phyloP scores from a whole-genome alignment of 768 basidiomycete genomes.

The Gautieria morchelliformis region DNA sequence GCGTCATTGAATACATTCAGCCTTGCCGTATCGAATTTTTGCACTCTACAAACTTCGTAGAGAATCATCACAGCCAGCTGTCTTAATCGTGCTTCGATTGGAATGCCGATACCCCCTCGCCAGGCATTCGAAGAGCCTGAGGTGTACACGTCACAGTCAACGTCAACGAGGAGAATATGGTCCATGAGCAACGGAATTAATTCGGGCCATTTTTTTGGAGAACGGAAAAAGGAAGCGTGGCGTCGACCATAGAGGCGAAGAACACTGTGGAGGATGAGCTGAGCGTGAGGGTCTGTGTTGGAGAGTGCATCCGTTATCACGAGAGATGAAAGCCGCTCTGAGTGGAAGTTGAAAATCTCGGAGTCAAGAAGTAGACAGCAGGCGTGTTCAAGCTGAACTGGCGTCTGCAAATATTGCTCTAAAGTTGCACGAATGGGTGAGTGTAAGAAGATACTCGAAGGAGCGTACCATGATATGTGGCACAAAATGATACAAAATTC shows the following conservation, averaged over 20 bases:
- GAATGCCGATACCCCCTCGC: conserved; percentile 30
- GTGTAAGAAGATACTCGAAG: background rate
- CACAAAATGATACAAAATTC: conserved; percentile 69
- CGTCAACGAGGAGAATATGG: conserved; percentile 60
- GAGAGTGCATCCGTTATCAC: conserved; percentile 21
- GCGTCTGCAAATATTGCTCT: conserved; percentile 83
- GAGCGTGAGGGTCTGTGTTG: conserved; percentile 80
- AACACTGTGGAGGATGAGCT: conserved; percentile 69
- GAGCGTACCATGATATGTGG: conserved; percentile 75
- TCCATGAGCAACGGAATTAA: conserved; percentile 80
- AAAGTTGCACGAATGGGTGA: conserved; percentile 10
- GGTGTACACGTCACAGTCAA: conserved; percentile 67
- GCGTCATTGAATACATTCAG: conserved; percentile 69
- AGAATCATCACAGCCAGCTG: conserved; percentile 62
- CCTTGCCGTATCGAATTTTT: conserved; percentile 68
- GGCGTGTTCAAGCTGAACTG: conserved; percentile 77
- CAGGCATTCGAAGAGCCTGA: conserved; percentile 26
- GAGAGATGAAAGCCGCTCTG: conserved; percentile 44
- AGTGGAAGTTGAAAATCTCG: conserved; percentile 85
- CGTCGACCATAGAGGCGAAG: conserved; percentile 70
- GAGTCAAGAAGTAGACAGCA: conserved; percentile 68
- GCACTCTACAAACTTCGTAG: conserved; percentile 90
- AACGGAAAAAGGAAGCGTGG: conserved; percentile 60
- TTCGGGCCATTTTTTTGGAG: conserved; percentile 74
- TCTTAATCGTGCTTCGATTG: conserved; percentile 79